Conservation (phyloP, 1,139 yeast species). For the Lodderomyces elongisporus region DNA sequence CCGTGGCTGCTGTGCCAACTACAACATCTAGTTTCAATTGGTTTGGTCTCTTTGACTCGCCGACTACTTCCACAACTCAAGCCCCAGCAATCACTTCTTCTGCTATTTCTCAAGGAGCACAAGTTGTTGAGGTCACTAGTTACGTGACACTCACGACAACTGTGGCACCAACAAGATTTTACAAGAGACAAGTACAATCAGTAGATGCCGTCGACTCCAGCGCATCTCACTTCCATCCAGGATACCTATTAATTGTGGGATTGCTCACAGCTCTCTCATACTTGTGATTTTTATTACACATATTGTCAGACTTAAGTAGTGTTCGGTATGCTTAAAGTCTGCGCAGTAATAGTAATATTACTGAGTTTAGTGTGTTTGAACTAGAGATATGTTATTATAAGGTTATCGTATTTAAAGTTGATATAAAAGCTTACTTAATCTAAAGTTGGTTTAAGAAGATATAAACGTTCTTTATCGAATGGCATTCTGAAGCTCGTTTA, state of each 20-base stretch:
- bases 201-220: constrained; percentile 2
- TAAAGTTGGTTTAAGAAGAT: no score
- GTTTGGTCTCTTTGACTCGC: constrained; percentile 5
- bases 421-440: no score
- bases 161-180: no score
- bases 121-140: constrained; percentile 5
- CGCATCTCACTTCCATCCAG: constrained; percentile 3
- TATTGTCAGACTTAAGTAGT: no score
- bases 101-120: neutral
- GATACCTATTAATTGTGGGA: constrained; percentile 5
- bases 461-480: no score
- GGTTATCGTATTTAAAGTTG: no score
- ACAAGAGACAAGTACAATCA: no score
- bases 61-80: constrained; percentile 1
- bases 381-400: no score
- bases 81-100: constrained; percentile 2
- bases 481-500: no score
- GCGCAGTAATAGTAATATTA: no score
- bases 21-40: constrained; percentile 4
- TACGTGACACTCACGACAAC: constrained; percentile 12
- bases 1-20: constrained; percentile 1
- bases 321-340: no score
- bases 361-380: no score
- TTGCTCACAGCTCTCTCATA: constrained; percentile 3
- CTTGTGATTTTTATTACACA: constrained; percentile 1